Evolutionary conservation across 1,139 yeast genomes (phyloP), one percentile per base, ranked within the genome.

Genomic region (Debaryomyces fabryi): DNA sequence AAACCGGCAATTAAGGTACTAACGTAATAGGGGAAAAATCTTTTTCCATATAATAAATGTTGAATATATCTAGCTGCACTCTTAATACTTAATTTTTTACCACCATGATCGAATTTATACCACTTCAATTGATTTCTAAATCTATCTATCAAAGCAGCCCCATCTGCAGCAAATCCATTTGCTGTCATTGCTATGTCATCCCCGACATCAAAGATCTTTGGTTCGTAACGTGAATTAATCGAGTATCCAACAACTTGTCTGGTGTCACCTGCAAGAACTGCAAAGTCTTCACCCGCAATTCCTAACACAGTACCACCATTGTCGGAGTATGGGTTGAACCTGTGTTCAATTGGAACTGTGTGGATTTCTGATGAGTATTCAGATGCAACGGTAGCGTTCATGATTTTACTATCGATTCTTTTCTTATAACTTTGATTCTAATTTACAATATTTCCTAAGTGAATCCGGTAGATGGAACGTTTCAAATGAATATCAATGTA

Each of bases 261-360:
- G 18, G 99, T 93, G 68, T 95, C 99, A 44, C 99, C 98, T 1
- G 99, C 99, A 53, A 93, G 78, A 36, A 93, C 95, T 27, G 97
- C 97, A 63, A 91, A 93, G 69, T 93, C 98, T 64, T 89, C 89
- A 43, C 99, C 99, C 2, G 99, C 97, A 69, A 93, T 93, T 51
- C 98, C 99, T 57, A 93, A 75, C 49, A 92, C 93, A 6, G 98
- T 92, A 60, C 99, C 99, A 58, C 99, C 99, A 63, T 92, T 91
- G 68, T 93, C 97, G 45, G 95, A 78, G 73, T 93, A 93, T 47
- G 99, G 99, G 64, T 93, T 92, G 77, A 93, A 93, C 64, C 88
- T 79, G 69, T 92, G 97, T 71, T 92, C 96, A 67, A 90, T 89
- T 52, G 97, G 96, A 25, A 76, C 79, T 23, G 73, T 57, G 45